Percentiles rank a stretch among this genome's conserved stretches.
These are phyloP conservation scores for Phragmites australis DNA, from an alignment of 176 grass and related monocot species.

Conservation along the genomic window DNA sequence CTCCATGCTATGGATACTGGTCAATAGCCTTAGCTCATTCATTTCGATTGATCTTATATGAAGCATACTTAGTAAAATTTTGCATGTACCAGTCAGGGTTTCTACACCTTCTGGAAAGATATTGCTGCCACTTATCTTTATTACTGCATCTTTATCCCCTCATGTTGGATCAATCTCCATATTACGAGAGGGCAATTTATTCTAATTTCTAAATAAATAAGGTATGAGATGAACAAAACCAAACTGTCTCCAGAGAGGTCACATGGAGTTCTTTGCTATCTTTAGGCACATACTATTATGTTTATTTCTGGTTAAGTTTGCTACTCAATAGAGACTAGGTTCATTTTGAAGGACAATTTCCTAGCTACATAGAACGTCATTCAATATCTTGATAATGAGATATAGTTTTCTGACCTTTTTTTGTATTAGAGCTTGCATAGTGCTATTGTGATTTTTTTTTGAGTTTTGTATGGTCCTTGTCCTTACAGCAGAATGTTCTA, in stretches of 20 bases:
- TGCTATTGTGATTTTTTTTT: background rate
- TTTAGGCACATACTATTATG: slow-evolving; percentile 7
- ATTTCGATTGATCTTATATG: background rate
- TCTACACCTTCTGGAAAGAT: background rate
- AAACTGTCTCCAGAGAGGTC: no score
- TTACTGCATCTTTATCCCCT: background rate
- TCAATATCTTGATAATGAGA: background rate
- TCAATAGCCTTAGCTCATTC: background rate
- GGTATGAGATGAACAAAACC: background rate
- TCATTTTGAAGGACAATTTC: background rate
- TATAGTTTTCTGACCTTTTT: background rate
- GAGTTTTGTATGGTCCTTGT: background rate
- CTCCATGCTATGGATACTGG: background rate
- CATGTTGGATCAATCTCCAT: background rate
- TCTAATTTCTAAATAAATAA: background rate
- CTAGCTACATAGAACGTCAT: background rate
- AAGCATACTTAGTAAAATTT: background rate
- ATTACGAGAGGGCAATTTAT: background rate
- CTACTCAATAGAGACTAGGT: background rate
- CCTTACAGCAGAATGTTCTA: background rate
- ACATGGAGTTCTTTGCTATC: background rate
- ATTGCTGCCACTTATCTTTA: background rate
- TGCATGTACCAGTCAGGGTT: background rate
- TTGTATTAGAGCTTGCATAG: background rate
- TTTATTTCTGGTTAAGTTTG: background rate